Evolutionary conservation across 371 early-diverging fungal species (phyloP), one percentile per base, ranked within the genome.

Genomic region (Capillidium heterosporum): DNA sequence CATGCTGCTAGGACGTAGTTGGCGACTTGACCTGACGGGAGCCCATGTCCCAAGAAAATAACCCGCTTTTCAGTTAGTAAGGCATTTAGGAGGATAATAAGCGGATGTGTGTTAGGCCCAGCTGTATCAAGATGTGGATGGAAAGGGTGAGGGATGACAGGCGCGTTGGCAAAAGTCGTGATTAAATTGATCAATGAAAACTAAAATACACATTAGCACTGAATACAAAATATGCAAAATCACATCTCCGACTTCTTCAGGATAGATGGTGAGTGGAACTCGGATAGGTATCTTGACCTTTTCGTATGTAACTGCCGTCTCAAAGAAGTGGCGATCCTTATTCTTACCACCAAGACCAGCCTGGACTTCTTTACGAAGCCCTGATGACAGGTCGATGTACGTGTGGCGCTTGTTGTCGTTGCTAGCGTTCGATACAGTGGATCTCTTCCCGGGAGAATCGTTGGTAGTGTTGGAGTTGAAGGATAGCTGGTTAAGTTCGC

Each of bases 241-340:
- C 76, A 85, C 86, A 70, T 92, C 92, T 43, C 93, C 90, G 21
- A 95, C 81, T 74, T 95, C 95, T 62, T 87, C 91, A 0, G 82
- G 76, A 59, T 81, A 85, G 29, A 83, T 73, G 0, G 87, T 84
- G 53, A 91, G 62, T 0, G 93, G 92, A 2, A 95, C 84, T 50
- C 86, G 73, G 31, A 93, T 81, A 2, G 91, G 87, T 15, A 93
- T 66, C 60, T 80, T 84, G 59, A 87, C 81, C 1, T 78, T 80
- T 53, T 83, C 84, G 59, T 86, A 89, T 17, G 73, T 73, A 10
- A 91, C 78, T 46, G 81, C 81, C 0, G 91, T 89, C 59, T 90
- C 87, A 60, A 77, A 91, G 58, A 80, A 86, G 49, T 84, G 82
- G 32, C 86, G 73, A 67, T 92, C 93, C 63, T 89, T 85, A 63